Conservation (phyloP, 164 flowering plant genomes). For the Hamamelis virginiana region DNA sequence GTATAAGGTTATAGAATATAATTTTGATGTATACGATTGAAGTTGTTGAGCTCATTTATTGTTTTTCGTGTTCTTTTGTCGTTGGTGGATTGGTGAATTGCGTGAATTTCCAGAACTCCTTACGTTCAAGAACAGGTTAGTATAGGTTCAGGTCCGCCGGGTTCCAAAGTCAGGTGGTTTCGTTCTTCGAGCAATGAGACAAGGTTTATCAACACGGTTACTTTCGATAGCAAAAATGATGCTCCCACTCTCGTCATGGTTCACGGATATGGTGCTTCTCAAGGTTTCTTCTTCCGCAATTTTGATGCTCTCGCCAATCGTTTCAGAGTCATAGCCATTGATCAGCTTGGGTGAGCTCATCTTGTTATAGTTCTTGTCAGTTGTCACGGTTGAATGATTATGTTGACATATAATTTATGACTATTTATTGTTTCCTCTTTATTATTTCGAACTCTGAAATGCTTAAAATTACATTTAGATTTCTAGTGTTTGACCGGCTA, state of each 20-base stretch:
- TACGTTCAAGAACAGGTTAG: constrained; percentile 78
- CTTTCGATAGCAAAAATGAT: constrained; percentile 70
- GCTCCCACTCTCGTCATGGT: constrained; percentile 93
- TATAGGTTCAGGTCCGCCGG: constrained; percentile 92
- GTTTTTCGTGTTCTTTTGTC: not conserved
- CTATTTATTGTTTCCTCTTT: no score
- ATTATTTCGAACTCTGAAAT: no score
- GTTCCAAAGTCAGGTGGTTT: constrained; percentile 84
- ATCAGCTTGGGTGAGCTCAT: constrained; percentile 84
- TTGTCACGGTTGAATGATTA: no score
- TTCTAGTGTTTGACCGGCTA: no score
- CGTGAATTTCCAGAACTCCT: constrained; percentile 58
- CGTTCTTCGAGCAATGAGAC: constrained; percentile 74
- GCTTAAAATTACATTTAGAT: no score
- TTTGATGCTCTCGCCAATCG: constrained; percentile 82
- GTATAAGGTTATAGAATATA: no score
- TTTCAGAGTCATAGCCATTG: constrained; percentile 84
- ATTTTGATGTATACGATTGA: no score
- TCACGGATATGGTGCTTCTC: constrained; percentile 96
- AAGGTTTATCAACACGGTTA: constrained; percentile 86
- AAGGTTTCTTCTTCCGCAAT: constrained; percentile 91
- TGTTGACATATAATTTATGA: no score
- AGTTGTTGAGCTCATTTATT: not conserved
- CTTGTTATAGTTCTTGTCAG: not conserved
- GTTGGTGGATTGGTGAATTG: constrained; percentile 5